Conservation (phyloP, 1,139 yeast species). For the Blastobotrys petasosporus region DNA sequence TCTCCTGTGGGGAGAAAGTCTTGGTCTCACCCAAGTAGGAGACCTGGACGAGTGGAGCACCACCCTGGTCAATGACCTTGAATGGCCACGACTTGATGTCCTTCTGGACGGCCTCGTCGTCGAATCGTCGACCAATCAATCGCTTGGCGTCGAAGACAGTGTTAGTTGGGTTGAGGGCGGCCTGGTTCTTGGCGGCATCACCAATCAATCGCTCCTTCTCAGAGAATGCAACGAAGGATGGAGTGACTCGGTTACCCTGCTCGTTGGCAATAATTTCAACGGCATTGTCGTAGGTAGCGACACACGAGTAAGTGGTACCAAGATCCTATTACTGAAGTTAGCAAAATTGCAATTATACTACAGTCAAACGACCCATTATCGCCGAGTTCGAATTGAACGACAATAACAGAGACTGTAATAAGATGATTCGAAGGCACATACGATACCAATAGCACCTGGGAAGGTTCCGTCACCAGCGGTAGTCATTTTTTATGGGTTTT, state of each 20-base stretch:
- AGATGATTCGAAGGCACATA: not conserved
- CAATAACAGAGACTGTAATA: not conserved
- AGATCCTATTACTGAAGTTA: constrained; percentile 38
- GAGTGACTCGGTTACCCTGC: constrained; percentile 99
- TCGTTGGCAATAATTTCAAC: constrained; percentile 93
- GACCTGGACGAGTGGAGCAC: constrained; percentile 89
- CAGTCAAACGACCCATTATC: no score
- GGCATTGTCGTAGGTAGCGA: constrained; percentile 77
- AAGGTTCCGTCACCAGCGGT: constrained; percentile 77
- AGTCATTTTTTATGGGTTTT: constrained; percentile 18
- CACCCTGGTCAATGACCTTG: constrained; percentile 80
- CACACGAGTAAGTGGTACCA: constrained; percentile 90
- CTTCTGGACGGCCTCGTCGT: constrained; percentile 86
- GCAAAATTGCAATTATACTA: no score
- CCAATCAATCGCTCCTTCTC: constrained; percentile 97
- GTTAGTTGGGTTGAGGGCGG: constrained; percentile 94
- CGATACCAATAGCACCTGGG: constrained; percentile 99
- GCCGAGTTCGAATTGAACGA: no score
- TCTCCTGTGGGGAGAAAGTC: constrained; percentile 95
- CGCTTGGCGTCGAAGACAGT: constrained; percentile 98
- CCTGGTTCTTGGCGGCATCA: constrained; percentile 99
- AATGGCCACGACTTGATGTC: constrained; percentile 97
- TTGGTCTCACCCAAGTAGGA: constrained; percentile 91
- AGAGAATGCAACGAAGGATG: constrained; percentile 97
- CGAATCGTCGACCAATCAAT: constrained; percentile 92